These are phyloP conservation scores for Hypoxylon sp. DNA, from an alignment of 2,329 filamentous ascomycete species.

Conservation along the genomic window DNA sequence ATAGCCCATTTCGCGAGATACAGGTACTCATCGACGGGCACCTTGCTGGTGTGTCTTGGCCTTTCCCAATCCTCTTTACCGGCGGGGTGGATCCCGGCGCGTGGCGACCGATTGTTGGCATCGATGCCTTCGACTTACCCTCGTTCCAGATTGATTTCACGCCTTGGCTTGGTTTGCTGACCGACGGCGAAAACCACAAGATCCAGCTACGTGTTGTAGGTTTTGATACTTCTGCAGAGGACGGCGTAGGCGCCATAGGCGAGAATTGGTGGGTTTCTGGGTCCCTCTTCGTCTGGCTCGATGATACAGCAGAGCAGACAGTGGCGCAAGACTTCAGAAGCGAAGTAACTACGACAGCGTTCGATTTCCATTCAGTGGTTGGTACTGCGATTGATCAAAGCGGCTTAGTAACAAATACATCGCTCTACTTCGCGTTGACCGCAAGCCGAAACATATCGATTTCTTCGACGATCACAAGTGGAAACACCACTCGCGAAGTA, in stretches of 20 bases:
- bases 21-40: conserved; percentile 73
- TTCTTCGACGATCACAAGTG: conserved; percentile 47
- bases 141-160: conserved; percentile 78
- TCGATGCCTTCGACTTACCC: conserved; percentile 75
- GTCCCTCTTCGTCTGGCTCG: conserved; percentile 74
- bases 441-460: conserved; percentile 47
- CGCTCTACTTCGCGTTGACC: conserved; percentile 48
- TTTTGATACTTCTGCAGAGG: conserved; percentile 59
- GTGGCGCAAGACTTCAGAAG: conserved; percentile 38
- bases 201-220: conserved; percentile 46
- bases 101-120: conserved; percentile 77
- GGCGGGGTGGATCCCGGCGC: conserved; percentile 75
- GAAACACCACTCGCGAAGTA: conserved; percentile 36
- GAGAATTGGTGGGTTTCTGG: conserved; percentile 75
- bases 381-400: conserved; percentile 39
- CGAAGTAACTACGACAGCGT: conserved; percentile 38
- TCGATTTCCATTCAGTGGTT: conserved; percentile 46
- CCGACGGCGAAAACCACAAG: conserved; percentile 65
- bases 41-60: conserved; percentile 75
- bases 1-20: conserved; percentile 75
- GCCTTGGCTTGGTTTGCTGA: conserved; percentile 70
- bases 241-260: conserved; percentile 59
- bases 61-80: conserved; percentile 77
- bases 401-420: conserved; percentile 47
- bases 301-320: conserved; percentile 54